Conservation (phyloP, 192 early-diverging fungal genomes). For the Mortierella claussenii region DNA sequence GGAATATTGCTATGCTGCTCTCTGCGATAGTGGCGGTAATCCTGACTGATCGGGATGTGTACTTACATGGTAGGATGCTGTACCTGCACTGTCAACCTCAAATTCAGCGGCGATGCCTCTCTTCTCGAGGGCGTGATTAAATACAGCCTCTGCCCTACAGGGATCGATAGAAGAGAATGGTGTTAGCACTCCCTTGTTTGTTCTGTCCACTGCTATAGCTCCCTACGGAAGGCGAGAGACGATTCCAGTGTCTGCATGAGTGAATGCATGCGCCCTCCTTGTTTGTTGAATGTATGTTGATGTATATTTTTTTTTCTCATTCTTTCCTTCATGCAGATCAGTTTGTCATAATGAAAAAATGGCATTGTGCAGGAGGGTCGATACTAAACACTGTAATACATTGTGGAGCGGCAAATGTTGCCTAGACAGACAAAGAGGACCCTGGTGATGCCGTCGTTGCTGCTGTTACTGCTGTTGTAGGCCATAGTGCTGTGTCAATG, state of each 20-base stretch:
- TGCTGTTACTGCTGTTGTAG: not conserved
- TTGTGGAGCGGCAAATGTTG: slow-evolving; percentile 84
- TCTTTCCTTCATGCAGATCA: too few species aligned
- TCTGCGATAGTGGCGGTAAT: too few species aligned
- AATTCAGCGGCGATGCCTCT: slow-evolving; percentile 66
- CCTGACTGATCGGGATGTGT: too few species aligned
- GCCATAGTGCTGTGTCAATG: not conserved
- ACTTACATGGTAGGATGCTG: slow-evolving; percentile 82
- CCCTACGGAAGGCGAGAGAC: too few species aligned
- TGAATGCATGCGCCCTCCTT: not conserved
- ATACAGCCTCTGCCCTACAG: slow-evolving; percentile 94
- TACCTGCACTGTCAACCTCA: slow-evolving; percentile 88
- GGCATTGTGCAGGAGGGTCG: not conserved
- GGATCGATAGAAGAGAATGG: not conserved
- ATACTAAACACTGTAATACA: slow-evolving; percentile 16
- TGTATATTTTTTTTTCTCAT: not conserved
- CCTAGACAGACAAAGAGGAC: slow-evolving; percentile 76
- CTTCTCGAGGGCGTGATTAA: slow-evolving; percentile 75
- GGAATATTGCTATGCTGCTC: too few species aligned
- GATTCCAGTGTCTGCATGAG: too few species aligned
- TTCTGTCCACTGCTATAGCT: not conserved
- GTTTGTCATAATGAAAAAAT: too few species aligned
- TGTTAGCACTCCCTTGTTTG: not conserved
- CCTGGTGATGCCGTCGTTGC: too few species aligned
- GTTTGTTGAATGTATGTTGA: not conserved